A percentile compares a stretch with the other conserved stretches of the same genome.
Conservation (phyloP, 2,329 filamentous ascomycete genomes). For the Trichoderma brevicompactum region DNA sequence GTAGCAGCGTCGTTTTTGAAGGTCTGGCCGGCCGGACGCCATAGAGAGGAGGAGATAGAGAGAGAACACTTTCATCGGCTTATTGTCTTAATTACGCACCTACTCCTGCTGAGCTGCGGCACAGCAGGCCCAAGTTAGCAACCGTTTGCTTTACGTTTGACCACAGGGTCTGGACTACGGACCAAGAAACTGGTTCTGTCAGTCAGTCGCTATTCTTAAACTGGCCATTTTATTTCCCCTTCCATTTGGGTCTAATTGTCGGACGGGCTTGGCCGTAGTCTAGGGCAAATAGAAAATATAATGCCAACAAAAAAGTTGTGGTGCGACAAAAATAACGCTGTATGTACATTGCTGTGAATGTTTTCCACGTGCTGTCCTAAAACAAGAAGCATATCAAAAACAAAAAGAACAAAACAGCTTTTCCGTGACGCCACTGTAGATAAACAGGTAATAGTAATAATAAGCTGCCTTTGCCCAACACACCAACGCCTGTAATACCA, state of each 20-base stretch:
- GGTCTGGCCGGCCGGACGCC: constrained; percentile 32
- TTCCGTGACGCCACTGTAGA: too few species aligned
- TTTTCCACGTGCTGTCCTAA: neutral
- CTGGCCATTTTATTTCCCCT: constrained; percentile 19
- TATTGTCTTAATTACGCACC: constrained; percentile 21
- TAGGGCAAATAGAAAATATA: constrained; percentile 35
- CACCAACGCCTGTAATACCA: too few species aligned
- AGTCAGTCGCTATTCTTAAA: constrained; percentile 39
- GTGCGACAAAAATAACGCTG: neutral
- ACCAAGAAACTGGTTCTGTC: constrained; percentile 41
- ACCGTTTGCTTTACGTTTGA: constrained; percentile 31
- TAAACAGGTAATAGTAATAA: too few species aligned
- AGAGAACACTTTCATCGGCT: neutral
- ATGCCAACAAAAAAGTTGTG: constrained; percentile 15
- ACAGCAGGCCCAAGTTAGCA: constrained; percentile 1
- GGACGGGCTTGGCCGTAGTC: constrained; percentile 44
- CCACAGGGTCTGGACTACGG: constrained; percentile 38
- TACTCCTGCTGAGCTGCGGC: neutral
- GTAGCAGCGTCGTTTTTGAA: constrained; percentile 31
- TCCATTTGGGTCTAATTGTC: constrained; percentile 29
- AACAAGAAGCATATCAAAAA: neutral
- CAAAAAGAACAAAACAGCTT: too few species aligned
- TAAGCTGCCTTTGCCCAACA: too few species aligned
- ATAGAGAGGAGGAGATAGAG: constrained; percentile 17
- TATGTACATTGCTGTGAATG: neutral